Evolutionary conservation across 306 rosid genomes (phyloP).

Genomic region (Dalbergia cochinchinensis): DNA sequence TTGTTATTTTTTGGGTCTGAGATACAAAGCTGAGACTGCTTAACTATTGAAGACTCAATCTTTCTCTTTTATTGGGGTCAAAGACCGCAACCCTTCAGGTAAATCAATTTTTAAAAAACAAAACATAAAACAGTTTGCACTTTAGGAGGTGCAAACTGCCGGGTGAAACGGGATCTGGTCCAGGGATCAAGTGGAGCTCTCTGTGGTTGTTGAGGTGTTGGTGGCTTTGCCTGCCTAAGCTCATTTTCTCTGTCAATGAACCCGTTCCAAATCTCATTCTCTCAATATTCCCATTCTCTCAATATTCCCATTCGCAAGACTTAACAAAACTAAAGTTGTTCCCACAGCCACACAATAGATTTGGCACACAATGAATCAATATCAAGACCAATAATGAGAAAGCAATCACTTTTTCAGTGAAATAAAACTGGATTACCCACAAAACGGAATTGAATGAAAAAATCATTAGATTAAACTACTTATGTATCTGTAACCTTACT

Average conservation of each 20-base stretch:
- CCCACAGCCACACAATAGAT: not conserved
- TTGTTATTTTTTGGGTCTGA: too few relatives aligned
- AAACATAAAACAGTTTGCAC: too few relatives aligned
- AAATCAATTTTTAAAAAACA: too few relatives aligned
- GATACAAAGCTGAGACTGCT: too few relatives aligned
- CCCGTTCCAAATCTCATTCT: constrained; percentile 49
- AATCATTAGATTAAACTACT: too few relatives aligned
- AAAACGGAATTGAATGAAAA: not conserved
- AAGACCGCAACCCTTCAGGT: too few relatives aligned
- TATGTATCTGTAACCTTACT: constrained; percentile 54
- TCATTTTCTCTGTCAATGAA: constrained; percentile 86
- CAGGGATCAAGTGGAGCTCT: constrained; percentile 88
- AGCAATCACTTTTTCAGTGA: not conserved
- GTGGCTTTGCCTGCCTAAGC: constrained; percentile 87
- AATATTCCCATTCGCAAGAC: not conserved
- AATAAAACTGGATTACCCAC: not conserved
- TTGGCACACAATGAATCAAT: constrained; percentile 7
- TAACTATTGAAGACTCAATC: too few relatives aligned
- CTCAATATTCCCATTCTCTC: too few relatives aligned
- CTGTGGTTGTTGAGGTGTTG: constrained; percentile 81
- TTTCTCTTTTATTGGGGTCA: too few relatives aligned
- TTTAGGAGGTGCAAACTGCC: constrained; percentile 85
- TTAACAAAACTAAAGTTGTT: not conserved
- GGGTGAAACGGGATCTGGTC: constrained; percentile 75
- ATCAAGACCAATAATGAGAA: constrained; percentile 7